Evolutionary conservation across 2,329 filamentous ascomycete species (phyloP).

Genomic region (Aspergillus sp.): DNA sequence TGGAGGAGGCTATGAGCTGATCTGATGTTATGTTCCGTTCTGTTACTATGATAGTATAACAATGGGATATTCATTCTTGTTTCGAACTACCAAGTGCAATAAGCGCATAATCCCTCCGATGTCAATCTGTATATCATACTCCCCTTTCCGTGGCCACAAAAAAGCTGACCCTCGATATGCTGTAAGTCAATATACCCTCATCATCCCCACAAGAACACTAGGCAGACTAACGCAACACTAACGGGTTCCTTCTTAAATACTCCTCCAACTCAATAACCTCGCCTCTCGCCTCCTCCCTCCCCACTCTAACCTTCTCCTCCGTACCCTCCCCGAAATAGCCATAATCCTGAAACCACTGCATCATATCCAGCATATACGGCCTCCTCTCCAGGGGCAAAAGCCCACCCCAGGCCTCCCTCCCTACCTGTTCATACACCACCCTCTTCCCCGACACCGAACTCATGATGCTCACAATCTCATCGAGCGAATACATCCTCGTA

Average conservation of each 20-base stretch:
- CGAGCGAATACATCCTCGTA: neutral
- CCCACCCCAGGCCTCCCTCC: neutral
- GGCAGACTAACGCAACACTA: neutral
- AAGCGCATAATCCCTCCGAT: neutral
- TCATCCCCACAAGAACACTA: no score
- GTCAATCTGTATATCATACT: no score
- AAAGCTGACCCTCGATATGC: no score
- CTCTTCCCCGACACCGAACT: slow-evolving; percentile 2
- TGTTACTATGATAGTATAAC: neutral
- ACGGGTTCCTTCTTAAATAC: neutral
- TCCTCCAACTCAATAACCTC: slow-evolving; percentile 4
- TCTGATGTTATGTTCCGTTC: neutral
- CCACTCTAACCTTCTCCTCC: neutral
- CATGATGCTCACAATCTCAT: slow-evolving; percentile 5
- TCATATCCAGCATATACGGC: slow-evolving; percentile 3
- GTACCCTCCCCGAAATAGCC: slow-evolving; percentile 6
- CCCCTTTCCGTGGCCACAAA: no score
- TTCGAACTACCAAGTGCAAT: neutral
- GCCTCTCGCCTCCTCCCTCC: neutral
- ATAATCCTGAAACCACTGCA: slow-evolving; percentile 1
- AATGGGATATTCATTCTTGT: no score
- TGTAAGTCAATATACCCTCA: no score
- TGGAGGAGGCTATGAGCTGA: neutral
- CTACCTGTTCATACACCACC: slow-evolving; percentile 4
- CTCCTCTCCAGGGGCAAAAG: neutral